Evolutionary conservation across 768 basidiomycete genomes (phyloP), one percentile per base, ranked within the genome.

Genomic region (Strobilomyces echinocephalus): DNA sequence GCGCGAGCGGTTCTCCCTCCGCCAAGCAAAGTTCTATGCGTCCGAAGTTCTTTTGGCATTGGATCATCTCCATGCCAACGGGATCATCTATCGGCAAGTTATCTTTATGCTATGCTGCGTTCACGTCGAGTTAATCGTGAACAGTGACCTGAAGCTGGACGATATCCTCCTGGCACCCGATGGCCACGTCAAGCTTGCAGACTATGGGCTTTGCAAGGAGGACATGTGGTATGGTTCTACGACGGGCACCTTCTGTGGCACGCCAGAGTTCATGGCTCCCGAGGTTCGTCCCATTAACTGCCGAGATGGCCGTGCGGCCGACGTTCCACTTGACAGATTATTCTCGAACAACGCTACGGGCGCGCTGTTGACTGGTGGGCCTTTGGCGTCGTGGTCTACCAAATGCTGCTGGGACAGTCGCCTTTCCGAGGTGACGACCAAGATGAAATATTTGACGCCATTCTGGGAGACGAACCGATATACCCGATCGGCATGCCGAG

Each of bases 361-460:
- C 91, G 94, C 36, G 95, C 97, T 11, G 97, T 99, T 39, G 97
- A 99, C 68, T 99, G 97, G 97, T 99, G 97, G 97, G 97, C 97
- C 12, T 98, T 98, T 69, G 97, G 97, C 59, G 97, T 99, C 5
- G 73, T 99, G 62, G 97, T 89, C 24, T 99, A 99, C 68, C 97
- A 99, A 74, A 99, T 99, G 97, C 73, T 99, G 50, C 79, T 98
- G 24, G 97, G 97, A 43, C 97, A 98, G 73, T 98, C 97, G 5
- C 97, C 97, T 4, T 99, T 99, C 87, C 87, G 95, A 42, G 97
- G 97, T 53, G 97, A 99, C 63, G 97, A 98, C 61, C 97, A 98
- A 70, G 97, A 99, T 66, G 97, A 99, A 77, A 98, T 99, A 55
- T 99, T 98, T 69, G 97, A 99, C 70, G 97, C 97, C 38, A 98